Evolutionary conservation across 139 green algal genomes (phyloP), one percentile per base, ranked within the genome.

Genomic region (Coelastrella sp.): DNA sequence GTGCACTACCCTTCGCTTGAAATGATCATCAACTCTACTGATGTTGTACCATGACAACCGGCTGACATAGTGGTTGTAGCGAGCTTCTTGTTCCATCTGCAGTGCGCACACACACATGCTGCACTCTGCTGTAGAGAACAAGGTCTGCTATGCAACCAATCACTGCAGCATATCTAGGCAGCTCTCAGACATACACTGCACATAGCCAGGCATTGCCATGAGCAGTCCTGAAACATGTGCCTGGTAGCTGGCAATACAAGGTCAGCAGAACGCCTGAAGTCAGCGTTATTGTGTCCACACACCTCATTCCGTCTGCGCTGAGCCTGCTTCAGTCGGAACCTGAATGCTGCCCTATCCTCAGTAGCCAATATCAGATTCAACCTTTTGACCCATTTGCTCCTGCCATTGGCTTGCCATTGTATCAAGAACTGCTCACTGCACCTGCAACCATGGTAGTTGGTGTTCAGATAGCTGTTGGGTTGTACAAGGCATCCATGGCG

Each of bases 321-420:
- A 32, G 86, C 86, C 85, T 89, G 84, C 37, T 77, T 45, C 32
- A 87, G 81, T 76, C 87, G 59, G 41, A 88, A 84, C 27, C 84
- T 69, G 87, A 96, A 96, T n/a, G 76, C 85, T 1, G 68, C 66
- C 5, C 77, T 57, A 87, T 83, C 90, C 83, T 95, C 92, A 48
- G 89, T 79, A 38, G 91, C 83, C 51, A 96, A 92, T 0, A 96
- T 63, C 38, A 96, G 68, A 86, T 95, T 95, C 13, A 96, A 87
- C 3, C 92, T 89, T 87, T 93, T 94, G 40, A 94, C 92, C 86
- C 88, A 89, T 74, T 96, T 96, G 4, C 76, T 88, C 34, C 76
- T 88, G 6, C 88, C 82, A n/a, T 82, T 91, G 21, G 78, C 48
- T 9, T 84, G 51, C 92, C 93, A 95, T 68, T 90, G 79, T 13